Evolutionary conservation across 2,329 filamentous ascomycete species (phyloP), one percentile per base, ranked within the genome.

Genomic region (Diaporthe sp.): DNA sequence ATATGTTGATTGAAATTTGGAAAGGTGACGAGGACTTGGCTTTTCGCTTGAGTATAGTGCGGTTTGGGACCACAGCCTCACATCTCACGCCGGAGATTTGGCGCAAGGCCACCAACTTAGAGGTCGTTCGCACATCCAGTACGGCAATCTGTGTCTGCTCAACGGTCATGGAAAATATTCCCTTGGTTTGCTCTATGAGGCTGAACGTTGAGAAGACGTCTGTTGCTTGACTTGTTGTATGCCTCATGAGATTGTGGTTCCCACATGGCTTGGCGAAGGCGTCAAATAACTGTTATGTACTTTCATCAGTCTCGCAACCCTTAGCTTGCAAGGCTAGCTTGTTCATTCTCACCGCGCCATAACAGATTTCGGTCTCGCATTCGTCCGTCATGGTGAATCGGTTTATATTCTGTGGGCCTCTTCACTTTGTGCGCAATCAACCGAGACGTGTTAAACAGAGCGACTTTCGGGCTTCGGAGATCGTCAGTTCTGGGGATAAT

Each of bases 321-420:
- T 13, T 67, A 17, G 28, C 25, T 49, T 22, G 31, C 25, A 12
- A 13, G 5, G 28, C 10, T 34, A 17, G 42, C 4, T 49, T 15
- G 10, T 34, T 49, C 4, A 34, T 49, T n/a, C 61, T 67, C 22
- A 67, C 62, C 62, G 62, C 62, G 44, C 62, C 62, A 37, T 67
- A 67, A 28, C 62, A 67, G 8, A 67, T 49, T 51, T 67, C 62
- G 15, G 28, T 49, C 17, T 51, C 22, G 3, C 15, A 49, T 8
- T 34, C 22, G 17, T 67, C n/a, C 62, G n/a, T 6, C 44, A 49
- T 67, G 17, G 6, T 44, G 61, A 58, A 12, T n/a, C 55, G 8
- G 31, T 6, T 13, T 58, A 9, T 22, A 17, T 58, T 58, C 10
- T 17, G 15, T 6, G 53, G 17, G 55, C 31, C 13, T 3, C 19